Conservation (phyloP, 768 basidiomycete genomes). For the Mycena galericulata region DNA sequence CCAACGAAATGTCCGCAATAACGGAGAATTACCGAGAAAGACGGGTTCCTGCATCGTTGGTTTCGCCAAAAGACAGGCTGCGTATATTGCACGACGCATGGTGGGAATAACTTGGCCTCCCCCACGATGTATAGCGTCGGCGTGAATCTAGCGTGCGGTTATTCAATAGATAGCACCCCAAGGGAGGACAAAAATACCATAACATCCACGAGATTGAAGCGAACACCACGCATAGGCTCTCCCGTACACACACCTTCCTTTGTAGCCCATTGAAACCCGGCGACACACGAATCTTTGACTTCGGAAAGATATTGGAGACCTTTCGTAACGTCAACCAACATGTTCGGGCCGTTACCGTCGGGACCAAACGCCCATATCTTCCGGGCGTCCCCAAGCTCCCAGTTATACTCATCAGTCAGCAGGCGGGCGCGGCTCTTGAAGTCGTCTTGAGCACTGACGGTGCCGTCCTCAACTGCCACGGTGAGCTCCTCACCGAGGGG, state of each 20-base stretch:
- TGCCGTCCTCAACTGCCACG: slow-evolving; percentile 90
- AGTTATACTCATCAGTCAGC: slow-evolving; percentile 95
- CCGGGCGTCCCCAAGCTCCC: slow-evolving; percentile 99
- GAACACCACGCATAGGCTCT: slow-evolving; percentile 98
- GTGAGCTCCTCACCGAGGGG: slow-evolving; percentile 96
- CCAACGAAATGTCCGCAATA: neutral
- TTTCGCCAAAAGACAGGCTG: slow-evolving; percentile 90
- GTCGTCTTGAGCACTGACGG: slow-evolving; percentile 91
- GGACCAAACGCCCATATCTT: slow-evolving; percentile 99
- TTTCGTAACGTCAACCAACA: slow-evolving; percentile 98
- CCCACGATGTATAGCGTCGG: slow-evolving; percentile 96
- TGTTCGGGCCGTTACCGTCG: slow-evolving; percentile 95
- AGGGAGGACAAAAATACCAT: slow-evolving; percentile 70
- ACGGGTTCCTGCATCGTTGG: slow-evolving; percentile 96
- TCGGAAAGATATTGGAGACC: slow-evolving; percentile 98
- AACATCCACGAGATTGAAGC: slow-evolving; percentile 95
- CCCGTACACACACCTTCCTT: slow-evolving; percentile 97
- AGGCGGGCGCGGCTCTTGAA: slow-evolving; percentile 95
- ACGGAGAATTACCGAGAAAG: slow-evolving; percentile 76
- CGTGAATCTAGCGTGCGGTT: slow-evolving; percentile 70
- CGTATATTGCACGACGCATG: slow-evolving; percentile 94
- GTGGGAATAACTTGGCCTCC: slow-evolving; percentile 98
- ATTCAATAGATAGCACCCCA: neutral
- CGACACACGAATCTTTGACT: slow-evolving; percentile 99
- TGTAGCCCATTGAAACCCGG: slow-evolving; percentile 99